Conservation (phyloP, 2,329 filamentous ascomycete species). For the Arthrobotrys conoides region DNA sequence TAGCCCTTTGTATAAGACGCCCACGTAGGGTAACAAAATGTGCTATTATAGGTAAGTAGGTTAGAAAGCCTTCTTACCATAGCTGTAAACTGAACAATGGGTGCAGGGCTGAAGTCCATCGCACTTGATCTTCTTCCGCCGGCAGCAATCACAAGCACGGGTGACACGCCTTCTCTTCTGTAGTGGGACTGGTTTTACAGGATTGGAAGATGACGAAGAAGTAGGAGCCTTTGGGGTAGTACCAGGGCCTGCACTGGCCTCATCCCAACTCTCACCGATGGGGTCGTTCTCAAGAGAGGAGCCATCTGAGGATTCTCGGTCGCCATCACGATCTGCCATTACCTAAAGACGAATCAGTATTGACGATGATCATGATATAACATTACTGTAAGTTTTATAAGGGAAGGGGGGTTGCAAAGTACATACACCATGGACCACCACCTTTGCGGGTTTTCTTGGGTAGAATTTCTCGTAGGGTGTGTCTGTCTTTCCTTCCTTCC, state of each 20-base stretch:
- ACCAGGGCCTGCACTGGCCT: conserved; percentile 25
- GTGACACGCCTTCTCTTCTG: conserved; percentile 74
- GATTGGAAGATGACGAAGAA: conserved; percentile 40
- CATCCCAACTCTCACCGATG: conserved; percentile 52
- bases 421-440: conserved; percentile 56
- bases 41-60: too few species aligned
- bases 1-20: background rate
- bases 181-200: conserved; percentile 49
- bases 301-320: conserved; percentile 55
- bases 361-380: too few species aligned
- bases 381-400: background rate
- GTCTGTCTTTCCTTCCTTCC: conserved; percentile 27
- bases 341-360: conserved; percentile 37
- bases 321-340: conserved; percentile 61
- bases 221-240: conserved; percentile 24
- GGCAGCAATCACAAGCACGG: conserved; percentile 84
- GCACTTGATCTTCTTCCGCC: conserved; percentile 89
- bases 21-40: background rate
- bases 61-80: conserved; percentile 75
- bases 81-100: conserved; percentile 97
- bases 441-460: conserved; percentile 39
- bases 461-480: conserved; percentile 19
- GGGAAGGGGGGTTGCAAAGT: background rate
- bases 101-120: conserved; percentile 91
- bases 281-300: conserved; percentile 57